These are phyloP conservation scores for Orobanche coerulescens DNA, from an alignment of 257 asterid genomes.

Conservation along the genomic window DNA sequence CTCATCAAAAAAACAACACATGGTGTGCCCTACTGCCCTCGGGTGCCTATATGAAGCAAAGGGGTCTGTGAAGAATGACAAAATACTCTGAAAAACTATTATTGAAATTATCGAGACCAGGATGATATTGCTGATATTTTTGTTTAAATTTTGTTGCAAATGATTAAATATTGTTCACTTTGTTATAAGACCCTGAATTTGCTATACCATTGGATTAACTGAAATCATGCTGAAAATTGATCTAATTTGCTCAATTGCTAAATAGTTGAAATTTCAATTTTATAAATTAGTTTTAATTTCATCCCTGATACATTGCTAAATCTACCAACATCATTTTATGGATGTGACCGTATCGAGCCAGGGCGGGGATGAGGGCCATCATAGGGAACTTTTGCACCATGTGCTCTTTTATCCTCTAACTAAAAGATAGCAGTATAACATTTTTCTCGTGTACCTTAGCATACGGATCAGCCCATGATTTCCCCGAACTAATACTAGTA, in stretches of 20 bases:
- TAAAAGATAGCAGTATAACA: neutral
- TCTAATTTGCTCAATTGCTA: neutral
- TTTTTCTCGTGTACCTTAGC: slow-evolving; percentile 34
- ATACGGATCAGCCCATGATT: slow-evolving; percentile 48
- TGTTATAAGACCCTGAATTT: neutral
- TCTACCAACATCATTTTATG: neutral
- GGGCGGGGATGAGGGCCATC: neutral
- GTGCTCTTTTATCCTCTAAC: neutral
- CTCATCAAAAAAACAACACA: neutral
- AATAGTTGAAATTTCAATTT: neutral
- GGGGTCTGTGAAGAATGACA: neutral
- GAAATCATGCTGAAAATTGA: neutral
- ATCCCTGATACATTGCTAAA: neutral
- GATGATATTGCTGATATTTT: neutral
- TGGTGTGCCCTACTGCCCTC: no score
- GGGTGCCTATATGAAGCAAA: neutral
- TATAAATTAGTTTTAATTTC: neutral
- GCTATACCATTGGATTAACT: neutral
- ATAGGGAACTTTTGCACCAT: neutral
- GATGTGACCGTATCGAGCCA: neutral
- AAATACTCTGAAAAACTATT: neutral
- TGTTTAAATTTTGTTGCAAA: neutral
- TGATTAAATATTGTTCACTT: neutral
- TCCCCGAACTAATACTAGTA: slow-evolving; percentile 45
- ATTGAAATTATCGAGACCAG: neutral